Evolutionary conservation across 306 rosid species (phyloP), one percentile per base, ranked within the genome.

Genomic region (Arachis stenosperma): DNA sequence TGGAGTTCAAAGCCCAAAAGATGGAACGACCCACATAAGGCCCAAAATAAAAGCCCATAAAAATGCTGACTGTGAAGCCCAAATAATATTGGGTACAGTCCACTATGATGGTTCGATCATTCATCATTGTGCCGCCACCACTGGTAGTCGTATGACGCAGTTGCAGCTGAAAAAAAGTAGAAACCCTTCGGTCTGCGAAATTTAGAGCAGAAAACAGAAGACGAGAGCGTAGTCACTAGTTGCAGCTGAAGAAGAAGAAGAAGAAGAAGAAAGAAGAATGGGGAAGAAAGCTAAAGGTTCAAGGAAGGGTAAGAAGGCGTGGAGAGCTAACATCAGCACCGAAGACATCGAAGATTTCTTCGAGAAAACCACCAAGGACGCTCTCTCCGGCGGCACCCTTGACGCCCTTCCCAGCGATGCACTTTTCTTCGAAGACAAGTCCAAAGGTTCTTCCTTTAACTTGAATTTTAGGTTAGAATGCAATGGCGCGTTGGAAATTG

Each of bases 241-340:
- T 15, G 8, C 27, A 66, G 55, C 52, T 47, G 57, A 0, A 4
- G 6, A 0, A 4, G 6, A 33, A 47, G 6, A 33, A 47, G 68
- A n/a, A 48, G 27, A 15, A 44, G 29, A 47, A 64, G 50, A 12
- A 15, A 44, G 29, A 47, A 64, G 51, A 71, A 90, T 90, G 96
- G 92, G 93, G 54, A 93, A 92, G 87, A 93, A 84, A 65, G 79
- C 96, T 2, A 90, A 90, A 83, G 79, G 79, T 1, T 92, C 96
- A 4, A 78, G 94, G 82, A 92, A 92, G 90, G 96, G 91, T 36
- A 90, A 88, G 86, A 93, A 93, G 81, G 91, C 93, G 27, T 90
- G 97, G 96, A 84, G 93, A 59, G 87, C 92, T 13, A 92, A 93
- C 82, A 93, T 93, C 36, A 88, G 98, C 78, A 87, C 93, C 0